phyloP scores from a whole-genome alignment of 352 stramenopile genomes.

The Pythium apleroticum region DNA sequence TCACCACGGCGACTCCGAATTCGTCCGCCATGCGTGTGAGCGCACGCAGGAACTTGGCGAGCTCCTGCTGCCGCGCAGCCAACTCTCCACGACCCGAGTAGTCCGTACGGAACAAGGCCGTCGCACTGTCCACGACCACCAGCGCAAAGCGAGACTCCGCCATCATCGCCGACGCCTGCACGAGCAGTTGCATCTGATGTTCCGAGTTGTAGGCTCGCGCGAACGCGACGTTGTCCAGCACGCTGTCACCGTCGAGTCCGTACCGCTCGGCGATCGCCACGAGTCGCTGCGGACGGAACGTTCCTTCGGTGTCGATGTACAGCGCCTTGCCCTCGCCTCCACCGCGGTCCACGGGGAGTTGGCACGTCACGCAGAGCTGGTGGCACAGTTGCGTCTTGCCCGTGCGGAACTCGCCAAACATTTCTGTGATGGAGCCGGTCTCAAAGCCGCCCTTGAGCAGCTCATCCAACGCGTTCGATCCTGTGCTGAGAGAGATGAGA shows the following conservation, averaged over 20 bases:
- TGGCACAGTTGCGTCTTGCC: constrained; percentile 99
- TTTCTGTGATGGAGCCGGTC: constrained; percentile 96
- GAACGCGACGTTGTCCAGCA: constrained; percentile 99
- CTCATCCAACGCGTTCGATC: constrained; percentile 88
- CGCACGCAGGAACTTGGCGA: constrained; percentile 95
- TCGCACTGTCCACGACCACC: constrained; percentile 98
- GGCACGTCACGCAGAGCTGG: constrained; percentile 99
- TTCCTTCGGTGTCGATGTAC: constrained; percentile 99
- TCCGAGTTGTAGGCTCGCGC: constrained; percentile 99
- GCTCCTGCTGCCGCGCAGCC: constrained; percentile 90
- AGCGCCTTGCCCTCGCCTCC: constrained; percentile 98
- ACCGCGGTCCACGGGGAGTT: constrained; percentile 96
- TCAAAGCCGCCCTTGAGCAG: constrained; percentile 95
- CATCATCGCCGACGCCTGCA: constrained; percentile 99
- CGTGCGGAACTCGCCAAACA: constrained; percentile 99
- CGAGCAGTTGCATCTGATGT: constrained; percentile 98
- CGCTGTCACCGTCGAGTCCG: constrained; percentile 93
- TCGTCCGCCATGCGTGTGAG: constrained; percentile 97
- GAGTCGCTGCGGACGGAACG: constrained; percentile 96
- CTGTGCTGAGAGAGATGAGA: constrained; percentile 94
- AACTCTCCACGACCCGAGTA: constrained; percentile 98
- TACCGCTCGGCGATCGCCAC: constrained; percentile 98
- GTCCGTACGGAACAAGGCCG: constrained; percentile 98
- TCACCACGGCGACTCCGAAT: constrained; percentile 97
- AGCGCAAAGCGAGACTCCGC: constrained; percentile 95